Conservation (phyloP, 1,139 yeast species). For the Sugiyamaella neomexicana region DNA sequence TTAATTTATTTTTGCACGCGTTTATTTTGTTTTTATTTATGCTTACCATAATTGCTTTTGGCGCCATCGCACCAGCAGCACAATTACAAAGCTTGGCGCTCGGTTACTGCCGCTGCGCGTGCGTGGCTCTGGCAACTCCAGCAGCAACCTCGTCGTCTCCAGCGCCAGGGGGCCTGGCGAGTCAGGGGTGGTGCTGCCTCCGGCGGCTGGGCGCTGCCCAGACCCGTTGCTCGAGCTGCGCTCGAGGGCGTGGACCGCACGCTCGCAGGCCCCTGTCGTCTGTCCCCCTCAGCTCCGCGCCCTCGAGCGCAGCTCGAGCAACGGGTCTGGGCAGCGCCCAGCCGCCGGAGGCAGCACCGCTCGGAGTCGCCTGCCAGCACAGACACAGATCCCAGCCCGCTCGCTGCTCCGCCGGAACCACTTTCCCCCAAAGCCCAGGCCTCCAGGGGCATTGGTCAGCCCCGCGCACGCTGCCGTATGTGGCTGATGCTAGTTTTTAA, state of each 20-base stretch:
- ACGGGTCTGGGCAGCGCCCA: background rate
- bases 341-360: too few species aligned
- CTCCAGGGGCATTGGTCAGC: background rate
- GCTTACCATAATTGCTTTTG: conserved; percentile 8
- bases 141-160: background rate
- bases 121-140: background rate
- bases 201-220: background rate
- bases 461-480: conserved; percentile 9
- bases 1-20: background rate
- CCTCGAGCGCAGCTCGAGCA: background rate
- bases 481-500: conserved; percentile 1
- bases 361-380: background rate
- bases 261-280: too few species aligned
- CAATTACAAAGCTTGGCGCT: conserved; percentile 2
- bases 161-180: too few species aligned
- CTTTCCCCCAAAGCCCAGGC: too few species aligned
- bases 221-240: background rate
- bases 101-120: conserved; percentile 1
- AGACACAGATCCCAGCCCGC: background rate
- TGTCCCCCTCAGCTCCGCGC: too few species aligned
- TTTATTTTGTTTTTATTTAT: conserved; percentile 10
- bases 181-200: too few species aligned
- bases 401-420: too few species aligned
- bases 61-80: background rate
- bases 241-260: background rate